phyloP scores from a whole-genome alignment of 2,329 filamentous ascomycete genomes.

The Colletotrichum tanaceti region DNA sequence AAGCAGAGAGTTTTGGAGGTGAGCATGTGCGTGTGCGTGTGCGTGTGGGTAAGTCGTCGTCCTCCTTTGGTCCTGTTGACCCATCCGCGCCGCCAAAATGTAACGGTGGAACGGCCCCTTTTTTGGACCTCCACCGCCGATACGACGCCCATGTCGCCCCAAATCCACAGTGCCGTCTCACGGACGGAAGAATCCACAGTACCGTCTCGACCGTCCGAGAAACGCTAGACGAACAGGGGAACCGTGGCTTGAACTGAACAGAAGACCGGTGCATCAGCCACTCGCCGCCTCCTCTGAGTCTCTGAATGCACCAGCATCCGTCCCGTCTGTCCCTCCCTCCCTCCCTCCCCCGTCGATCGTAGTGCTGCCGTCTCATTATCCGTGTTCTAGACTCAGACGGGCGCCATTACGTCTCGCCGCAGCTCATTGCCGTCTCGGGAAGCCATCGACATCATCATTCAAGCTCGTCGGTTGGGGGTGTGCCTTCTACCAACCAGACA shows the following conservation, averaged over 20 bases:
- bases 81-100: slow-evolving; percentile 32
- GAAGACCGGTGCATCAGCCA: no score
- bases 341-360: no score
- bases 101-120: slow-evolving; percentile 38
- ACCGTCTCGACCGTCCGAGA: slow-evolving; percentile 26
- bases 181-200: slow-evolving; percentile 10
- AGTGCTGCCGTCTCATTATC: slow-evolving; percentile 31
- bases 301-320: no score
- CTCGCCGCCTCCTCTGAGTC: slow-evolving; percentile 9
- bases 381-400: slow-evolving; percentile 23
- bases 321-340: no score
- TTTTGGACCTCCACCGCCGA: slow-evolving; percentile 1
- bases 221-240: slow-evolving; percentile 6
- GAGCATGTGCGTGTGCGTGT: background rate
- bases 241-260: slow-evolving; percentile 11
- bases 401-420: slow-evolving; percentile 17
- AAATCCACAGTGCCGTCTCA: no score
- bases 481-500: background rate
- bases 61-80: background rate
- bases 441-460: slow-evolving; percentile 33
- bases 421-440: slow-evolving; percentile 24
- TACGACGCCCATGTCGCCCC: slow-evolving; percentile 10
- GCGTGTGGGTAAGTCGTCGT: slow-evolving; percentile 10
- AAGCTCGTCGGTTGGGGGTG: slow-evolving; percentile 15
- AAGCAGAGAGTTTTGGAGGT: background rate